phyloP scores from a whole-genome alignment of 495 filamentous ascomycete genomes.

The Lepidopterella palustris region DNA sequence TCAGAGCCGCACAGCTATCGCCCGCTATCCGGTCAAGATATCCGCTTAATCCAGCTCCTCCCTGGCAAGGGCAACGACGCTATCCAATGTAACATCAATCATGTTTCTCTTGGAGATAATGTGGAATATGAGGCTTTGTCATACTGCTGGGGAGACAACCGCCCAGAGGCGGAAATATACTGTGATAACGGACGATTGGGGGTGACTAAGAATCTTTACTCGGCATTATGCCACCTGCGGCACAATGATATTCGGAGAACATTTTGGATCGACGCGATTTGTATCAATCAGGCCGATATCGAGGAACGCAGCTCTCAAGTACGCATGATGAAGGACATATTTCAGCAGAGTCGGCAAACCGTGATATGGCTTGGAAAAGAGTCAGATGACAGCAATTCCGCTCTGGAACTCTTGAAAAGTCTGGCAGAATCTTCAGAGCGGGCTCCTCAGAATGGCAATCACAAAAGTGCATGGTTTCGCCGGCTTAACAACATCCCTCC shows the following conservation, averaged over 20 bases:
- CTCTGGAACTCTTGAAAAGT: not conserved
- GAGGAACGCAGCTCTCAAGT: constrained; percentile 9
- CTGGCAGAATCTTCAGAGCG: not conserved
- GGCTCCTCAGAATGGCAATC: not conserved
- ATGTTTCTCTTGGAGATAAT: not conserved
- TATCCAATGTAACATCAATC: constrained; percentile 1
- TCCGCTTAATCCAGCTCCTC: constrained; percentile 9
- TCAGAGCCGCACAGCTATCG: no score
- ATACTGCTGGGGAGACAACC: constrained; percentile 13
- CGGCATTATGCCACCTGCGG: constrained; percentile 3
- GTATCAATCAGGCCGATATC: constrained; percentile 14
- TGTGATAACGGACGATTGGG: not conserved
- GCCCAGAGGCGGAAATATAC: constrained; percentile 1
- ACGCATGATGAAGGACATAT: constrained; percentile 10
- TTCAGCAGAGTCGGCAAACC: not conserved
- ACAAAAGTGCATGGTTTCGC: not conserved
- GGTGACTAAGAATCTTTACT: constrained; percentile 2
- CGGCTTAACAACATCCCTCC: not conserved
- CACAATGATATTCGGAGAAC: not conserved
- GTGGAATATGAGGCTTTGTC: constrained; percentile 5
- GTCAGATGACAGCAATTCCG: constrained; percentile 6
- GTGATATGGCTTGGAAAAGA: constrained; percentile 9
- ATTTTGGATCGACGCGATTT: constrained; percentile 14
- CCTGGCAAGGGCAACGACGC: constrained; percentile 3
- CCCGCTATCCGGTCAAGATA: constrained; percentile 2